Percentiles rank a stretch among this genome's conserved stretches.
These are phyloP conservation scores for Leccinum angustisporum DNA, from an alignment of 1,284 basidiomycete species.

Conservation along the genomic window DNA sequence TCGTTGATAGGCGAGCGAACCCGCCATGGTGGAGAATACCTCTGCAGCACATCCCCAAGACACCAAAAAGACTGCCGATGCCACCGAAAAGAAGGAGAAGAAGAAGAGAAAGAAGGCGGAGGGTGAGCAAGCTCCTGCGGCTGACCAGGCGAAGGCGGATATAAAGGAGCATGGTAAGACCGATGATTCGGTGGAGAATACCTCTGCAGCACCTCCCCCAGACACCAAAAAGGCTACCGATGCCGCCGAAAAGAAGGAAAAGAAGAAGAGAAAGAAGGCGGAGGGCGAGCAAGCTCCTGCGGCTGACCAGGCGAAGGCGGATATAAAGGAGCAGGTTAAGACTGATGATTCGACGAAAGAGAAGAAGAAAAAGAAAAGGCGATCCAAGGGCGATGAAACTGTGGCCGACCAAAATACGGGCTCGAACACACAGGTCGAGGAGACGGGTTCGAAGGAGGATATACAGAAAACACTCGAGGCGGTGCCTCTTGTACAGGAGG, in stretches of 20 bases:
- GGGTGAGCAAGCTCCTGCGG: not conserved
- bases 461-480: constrained; percentile 13
- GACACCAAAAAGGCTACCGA: not conserved
- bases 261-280: constrained; percentile 17
- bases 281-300: not conserved
- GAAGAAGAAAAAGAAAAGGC: constrained; percentile 24
- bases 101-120: constrained; percentile 19
- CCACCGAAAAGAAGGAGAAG: not conserved
- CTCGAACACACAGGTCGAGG: not conserved
- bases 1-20: constrained; percentile 7
- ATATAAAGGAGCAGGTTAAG: constrained; percentile 11
- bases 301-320: not conserved
- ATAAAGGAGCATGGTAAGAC: constrained; percentile 11
- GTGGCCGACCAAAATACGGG: not conserved
- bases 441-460: constrained; percentile 1
- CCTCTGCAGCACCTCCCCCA: not conserved
- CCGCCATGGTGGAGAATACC: not conserved
- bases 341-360: constrained; percentile 26
- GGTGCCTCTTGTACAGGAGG: not conserved
- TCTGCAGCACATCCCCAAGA: not conserved
- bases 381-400: constrained; percentile 10
- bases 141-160: constrained; percentile 1
- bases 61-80: not conserved
- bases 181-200: constrained; percentile 26
- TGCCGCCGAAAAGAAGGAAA: not conserved